Base-by-base conservation (phyloP, 2,329 filamentous ascomycete species). In the Fusarium aywerte region DNA sequence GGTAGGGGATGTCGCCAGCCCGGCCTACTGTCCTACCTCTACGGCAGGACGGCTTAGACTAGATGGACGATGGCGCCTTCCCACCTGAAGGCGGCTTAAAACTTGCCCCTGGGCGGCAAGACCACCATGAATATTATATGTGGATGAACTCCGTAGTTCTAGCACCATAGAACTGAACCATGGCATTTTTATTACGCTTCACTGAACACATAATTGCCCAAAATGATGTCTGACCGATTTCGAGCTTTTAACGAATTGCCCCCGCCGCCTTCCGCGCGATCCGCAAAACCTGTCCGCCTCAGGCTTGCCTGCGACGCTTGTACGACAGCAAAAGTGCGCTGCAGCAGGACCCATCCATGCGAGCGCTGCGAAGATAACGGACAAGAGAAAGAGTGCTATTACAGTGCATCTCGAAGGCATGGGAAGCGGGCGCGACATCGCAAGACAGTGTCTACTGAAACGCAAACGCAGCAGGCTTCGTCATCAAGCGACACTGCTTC, bases 291-390 rank as follows among this genome's bases (percentile, higher is more conserved):
- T 10, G 64, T 67, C 16, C 44, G 58, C 5, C 32, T 67, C 31
- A 58, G 64, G 20, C 64, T 67, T 44, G 64, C 64, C 33, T 67
- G 64, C 39, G 64, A 67, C 35, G 48, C 64, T 36, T 67, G 64
- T 59, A 67, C 64, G 16, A 64, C 64, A 16, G 64, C 64, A 39
- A 67, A 67, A n/a, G 64, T 67, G 7, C 56, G 64, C 15, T 67
- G 64, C 36, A 67, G 64, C 35, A 65, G 61, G 36, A 67, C 64
- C 60, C 58, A 65, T 10, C 64, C 64, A 7, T 67, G 64, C 13
- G 64, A 67, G 13, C 64, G 64, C 31, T 67, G 64, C 16, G 49
- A 65, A 29, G 64, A 67, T 5, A 67, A 44, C 35, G 64, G 64
- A 0, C 59, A 48, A 20, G 64, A 47, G 10, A 53, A 51, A 6